A percentile compares a stretch with the other conserved stretches of the same genome.
Evolutionary conservation across 306 rosid species (phyloP).

Genomic region (Vicia faba): DNA sequence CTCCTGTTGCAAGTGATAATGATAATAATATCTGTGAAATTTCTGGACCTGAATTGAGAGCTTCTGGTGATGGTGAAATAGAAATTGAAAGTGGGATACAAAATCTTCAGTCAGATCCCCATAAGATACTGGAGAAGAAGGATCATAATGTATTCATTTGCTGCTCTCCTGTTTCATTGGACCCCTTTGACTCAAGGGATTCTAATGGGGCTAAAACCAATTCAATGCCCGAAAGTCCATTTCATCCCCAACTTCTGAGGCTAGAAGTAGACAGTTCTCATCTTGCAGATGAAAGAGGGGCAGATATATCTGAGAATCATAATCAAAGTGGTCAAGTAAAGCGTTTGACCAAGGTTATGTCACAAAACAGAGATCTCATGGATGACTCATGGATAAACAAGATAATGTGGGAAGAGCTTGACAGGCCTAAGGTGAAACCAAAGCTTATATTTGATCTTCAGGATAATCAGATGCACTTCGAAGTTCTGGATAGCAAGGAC

Average conservation of each 20-base stretch:
- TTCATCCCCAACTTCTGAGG: slow-evolving; percentile 91
- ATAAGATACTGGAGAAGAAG: slow-evolving; percentile 44
- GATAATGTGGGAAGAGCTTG: slow-evolving; percentile 80
- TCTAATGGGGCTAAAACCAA: slow-evolving; percentile 44
- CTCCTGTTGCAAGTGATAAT: slow-evolving; percentile 58
- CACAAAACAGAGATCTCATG: slow-evolving; percentile 73
- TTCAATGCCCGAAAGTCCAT: slow-evolving; percentile 46
- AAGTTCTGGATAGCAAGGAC: slow-evolving; percentile 73
- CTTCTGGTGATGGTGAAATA: slow-evolving; percentile 50
- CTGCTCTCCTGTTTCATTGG: slow-evolving; percentile 56
- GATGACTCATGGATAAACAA: slow-evolving; percentile 86
- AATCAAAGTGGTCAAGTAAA: slow-evolving; percentile 52
- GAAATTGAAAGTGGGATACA: slow-evolving; percentile 54
- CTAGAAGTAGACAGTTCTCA: slow-evolving; percentile 52
- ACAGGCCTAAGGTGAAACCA: slow-evolving; percentile 57
- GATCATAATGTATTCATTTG: slow-evolving; percentile 37
- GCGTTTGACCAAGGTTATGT: slow-evolving; percentile 57
- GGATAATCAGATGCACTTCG: slow-evolving; percentile 96
- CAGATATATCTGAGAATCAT: slow-evolving; percentile 46
- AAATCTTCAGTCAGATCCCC: slow-evolving; percentile 42
- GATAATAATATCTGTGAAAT: slow-evolving; percentile 53
- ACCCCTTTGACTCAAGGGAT: slow-evolving; percentile 62
- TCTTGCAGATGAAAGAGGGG: slow-evolving; percentile 50
- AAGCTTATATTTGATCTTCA: slow-evolving; percentile 93
- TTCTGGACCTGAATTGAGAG: slow-evolving; percentile 65